Evolutionary conservation across 176 grass and related monocot species (phyloP).

Genomic region (Miscanthus lutarioriparius): DNA sequence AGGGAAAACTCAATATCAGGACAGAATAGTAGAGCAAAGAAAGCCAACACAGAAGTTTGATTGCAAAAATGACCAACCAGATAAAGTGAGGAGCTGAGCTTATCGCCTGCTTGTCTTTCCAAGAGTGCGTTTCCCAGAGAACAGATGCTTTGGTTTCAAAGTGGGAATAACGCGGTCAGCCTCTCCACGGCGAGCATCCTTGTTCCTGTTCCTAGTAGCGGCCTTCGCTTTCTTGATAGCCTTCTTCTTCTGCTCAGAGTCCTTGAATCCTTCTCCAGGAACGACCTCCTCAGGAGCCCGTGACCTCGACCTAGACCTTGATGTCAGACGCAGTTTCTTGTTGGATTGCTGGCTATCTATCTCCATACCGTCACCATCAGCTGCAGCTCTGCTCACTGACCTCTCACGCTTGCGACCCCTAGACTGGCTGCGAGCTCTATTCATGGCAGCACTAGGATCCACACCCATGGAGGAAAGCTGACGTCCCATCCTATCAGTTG

Average conservation of each 20-base stretch:
- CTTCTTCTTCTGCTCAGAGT: slow-evolving; percentile 63
- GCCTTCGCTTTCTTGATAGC: slow-evolving; percentile 58
- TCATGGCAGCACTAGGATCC: slow-evolving; percentile 51
- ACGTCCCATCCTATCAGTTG: slow-evolving; percentile 40
- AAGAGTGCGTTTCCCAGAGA: slow-evolving; percentile 66
- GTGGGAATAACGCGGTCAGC: slow-evolving; percentile 77
- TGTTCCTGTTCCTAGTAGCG: slow-evolving; percentile 63
- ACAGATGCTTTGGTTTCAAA: slow-evolving; percentile 89
- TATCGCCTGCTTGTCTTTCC: slow-evolving; percentile 78
- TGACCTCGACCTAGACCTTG: slow-evolving; percentile 53
- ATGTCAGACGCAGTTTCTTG: slow-evolving; percentile 48
- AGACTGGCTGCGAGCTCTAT: slow-evolving; percentile 42
- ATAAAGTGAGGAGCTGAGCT: neutral
- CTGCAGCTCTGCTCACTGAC: slow-evolving; percentile 51
- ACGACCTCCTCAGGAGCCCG: slow-evolving; percentile 47
- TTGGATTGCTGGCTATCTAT: slow-evolving; percentile 55
- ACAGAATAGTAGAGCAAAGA: neutral
- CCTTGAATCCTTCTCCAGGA: slow-evolving; percentile 73
- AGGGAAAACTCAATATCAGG: neutral
- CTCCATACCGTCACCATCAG: slow-evolving; percentile 56
- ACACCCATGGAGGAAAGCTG: slow-evolving; percentile 60
- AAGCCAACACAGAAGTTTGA: neutral
- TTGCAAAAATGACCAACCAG: neutral
- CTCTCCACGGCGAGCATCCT: slow-evolving; percentile 80
- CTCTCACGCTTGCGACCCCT: slow-evolving; percentile 74